Percentiles rank a stretch among this genome's conserved stretches.
These are phyloP conservation scores for Aurantiochytrium sp. DNA, from an alignment of 108 stramenopile species.

Conservation along the genomic window DNA sequence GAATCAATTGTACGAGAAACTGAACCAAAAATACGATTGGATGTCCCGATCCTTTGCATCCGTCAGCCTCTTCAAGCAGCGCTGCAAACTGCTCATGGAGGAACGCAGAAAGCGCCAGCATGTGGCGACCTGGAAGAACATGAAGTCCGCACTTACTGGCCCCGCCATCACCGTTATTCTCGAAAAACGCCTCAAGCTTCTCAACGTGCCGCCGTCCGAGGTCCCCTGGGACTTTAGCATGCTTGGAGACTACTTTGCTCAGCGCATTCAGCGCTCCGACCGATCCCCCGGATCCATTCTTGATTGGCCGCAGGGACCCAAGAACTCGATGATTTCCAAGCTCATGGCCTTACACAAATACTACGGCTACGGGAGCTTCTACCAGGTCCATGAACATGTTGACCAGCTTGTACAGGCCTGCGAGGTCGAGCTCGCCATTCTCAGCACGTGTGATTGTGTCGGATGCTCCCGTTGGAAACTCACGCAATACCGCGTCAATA, in stretches of 20 bases:
- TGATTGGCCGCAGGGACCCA: not conserved
- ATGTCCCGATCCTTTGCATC: not conserved
- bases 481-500: not conserved
- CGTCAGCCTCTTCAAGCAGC: not conserved
- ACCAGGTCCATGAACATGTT: not conserved
- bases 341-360: not conserved
- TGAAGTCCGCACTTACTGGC: not conserved
- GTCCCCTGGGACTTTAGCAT: not conserved
- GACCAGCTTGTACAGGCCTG: not conserved
- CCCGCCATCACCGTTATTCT: not conserved
- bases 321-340: not conserved
- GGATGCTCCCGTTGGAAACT: not conserved
- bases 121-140: not conserved
- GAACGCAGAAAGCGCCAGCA: not conserved
- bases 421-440: constrained; percentile 4
- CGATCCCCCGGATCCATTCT: not conserved
- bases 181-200: not conserved
- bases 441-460: not conserved
- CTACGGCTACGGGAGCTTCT: not conserved
- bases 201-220: not conserved
- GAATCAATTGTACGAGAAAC: not conserved
- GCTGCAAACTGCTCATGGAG: not conserved
- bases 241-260: not conserved
- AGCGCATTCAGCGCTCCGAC: not conserved
- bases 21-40: not conserved